Conservation (phyloP, 78 protist species). For the Cavenderia fasciculata region DNA sequence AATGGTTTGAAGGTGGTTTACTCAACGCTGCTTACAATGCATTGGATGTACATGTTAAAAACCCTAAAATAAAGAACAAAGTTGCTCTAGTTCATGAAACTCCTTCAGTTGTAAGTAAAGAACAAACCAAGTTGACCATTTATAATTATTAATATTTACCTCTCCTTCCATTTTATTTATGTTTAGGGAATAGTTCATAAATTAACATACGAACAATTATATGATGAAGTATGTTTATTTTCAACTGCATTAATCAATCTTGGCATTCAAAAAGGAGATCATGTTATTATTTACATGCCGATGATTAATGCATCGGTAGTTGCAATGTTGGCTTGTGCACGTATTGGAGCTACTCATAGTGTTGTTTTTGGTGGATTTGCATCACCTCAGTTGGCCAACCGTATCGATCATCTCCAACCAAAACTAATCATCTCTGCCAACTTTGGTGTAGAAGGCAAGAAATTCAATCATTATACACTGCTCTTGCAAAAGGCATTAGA, state of each 20-base stretch:
- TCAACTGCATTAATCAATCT: slow-evolving; percentile 74
- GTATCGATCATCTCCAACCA: slow-evolving; percentile 84
- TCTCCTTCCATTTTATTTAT: background rate
- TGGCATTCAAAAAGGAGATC: slow-evolving; percentile 90
- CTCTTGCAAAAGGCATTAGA: slow-evolving; percentile 53
- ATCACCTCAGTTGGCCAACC: slow-evolving; percentile 75
- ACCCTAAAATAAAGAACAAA: background rate
- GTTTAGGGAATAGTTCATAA: background rate
- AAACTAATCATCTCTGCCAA: slow-evolving; percentile 67
- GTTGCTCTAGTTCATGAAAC: slow-evolving; percentile 48
- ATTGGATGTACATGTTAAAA: slow-evolving; percentile 61
- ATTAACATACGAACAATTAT: slow-evolving; percentile 29
- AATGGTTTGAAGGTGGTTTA: slow-evolving; percentile 88
- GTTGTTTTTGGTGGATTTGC: slow-evolving; percentile 94
- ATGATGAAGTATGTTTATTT: slow-evolving; percentile 65
- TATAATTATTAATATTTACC: too few relatives aligned
- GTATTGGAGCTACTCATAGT: slow-evolving; percentile 93
- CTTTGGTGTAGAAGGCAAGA: slow-evolving; percentile 66
- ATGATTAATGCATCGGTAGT: slow-evolving; percentile 80
- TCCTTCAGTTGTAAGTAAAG: background rate
- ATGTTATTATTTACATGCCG: slow-evolving; percentile 95
- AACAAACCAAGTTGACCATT: background rate
- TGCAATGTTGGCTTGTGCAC: slow-evolving; percentile 96
- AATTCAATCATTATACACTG: slow-evolving; percentile 23
- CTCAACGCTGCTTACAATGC: slow-evolving; percentile 83